Evolutionary conservation across 768 basidiomycete genomes (phyloP).

Genomic region (Boletus sp.): DNA sequence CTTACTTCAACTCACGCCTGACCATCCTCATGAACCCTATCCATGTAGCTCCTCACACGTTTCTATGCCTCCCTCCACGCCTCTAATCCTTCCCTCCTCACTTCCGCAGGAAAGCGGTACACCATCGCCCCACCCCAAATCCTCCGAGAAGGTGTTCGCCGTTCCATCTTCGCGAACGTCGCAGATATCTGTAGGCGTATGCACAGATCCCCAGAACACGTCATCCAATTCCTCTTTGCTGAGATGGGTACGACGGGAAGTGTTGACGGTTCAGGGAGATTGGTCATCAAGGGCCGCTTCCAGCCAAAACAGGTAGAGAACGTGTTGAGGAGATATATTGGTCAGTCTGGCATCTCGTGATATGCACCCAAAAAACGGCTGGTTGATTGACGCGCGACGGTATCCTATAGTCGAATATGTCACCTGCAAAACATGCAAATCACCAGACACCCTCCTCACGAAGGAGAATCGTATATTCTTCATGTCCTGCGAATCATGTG

Average conservation of each 20-base stretch:
- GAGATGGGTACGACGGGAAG: slow-evolving; percentile 98
- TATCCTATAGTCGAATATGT: slow-evolving; percentile 83
- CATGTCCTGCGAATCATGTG: slow-evolving; percentile 90
- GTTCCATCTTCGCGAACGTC: slow-evolving; percentile 94
- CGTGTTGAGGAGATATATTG: slow-evolving; percentile 92
- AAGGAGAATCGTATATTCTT: slow-evolving; percentile 99
- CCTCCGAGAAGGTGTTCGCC: slow-evolving; percentile 94
- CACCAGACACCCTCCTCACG: slow-evolving; percentile 91
- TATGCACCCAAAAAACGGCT: background rate
- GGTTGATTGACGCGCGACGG: background rate
- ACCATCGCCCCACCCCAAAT: slow-evolving; percentile 96
- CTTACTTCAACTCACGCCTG: background rate
- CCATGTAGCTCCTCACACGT: slow-evolving; percentile 76
- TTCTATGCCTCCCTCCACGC: slow-evolving; percentile 91
- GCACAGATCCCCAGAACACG: slow-evolving; percentile 97
- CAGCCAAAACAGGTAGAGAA: slow-evolving; percentile 99
- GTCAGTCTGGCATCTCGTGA: slow-evolving; percentile 43
- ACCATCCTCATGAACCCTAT: background rate
- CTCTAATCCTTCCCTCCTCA: slow-evolving; percentile 88
- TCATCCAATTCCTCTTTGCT: slow-evolving; percentile 94
- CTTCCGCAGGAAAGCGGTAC: slow-evolving; percentile 86
- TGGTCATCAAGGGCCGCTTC: slow-evolving; percentile 98
- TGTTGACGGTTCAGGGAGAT: slow-evolving; percentile 85
- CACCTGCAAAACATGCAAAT: slow-evolving; percentile 99
- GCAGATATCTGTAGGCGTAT: slow-evolving; percentile 97